Percentiles rank a stretch among this genome's conserved stretches.
phyloP scores from a whole-genome alignment of 1,139 yeast species.

The Diutina pseudorugosa region DNA sequence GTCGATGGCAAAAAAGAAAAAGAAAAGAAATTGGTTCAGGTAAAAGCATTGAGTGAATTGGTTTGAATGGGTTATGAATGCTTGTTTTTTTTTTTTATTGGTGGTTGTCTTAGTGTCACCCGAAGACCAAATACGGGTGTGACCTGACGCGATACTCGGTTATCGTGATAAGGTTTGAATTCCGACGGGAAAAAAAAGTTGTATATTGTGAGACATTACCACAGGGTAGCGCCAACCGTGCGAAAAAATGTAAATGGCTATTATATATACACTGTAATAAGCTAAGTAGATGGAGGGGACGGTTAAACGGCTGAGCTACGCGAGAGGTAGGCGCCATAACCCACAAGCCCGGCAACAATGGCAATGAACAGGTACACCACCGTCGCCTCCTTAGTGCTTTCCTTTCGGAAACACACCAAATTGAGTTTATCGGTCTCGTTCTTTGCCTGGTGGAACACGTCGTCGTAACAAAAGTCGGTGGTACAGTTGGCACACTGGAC shows the following conservation, averaged over 20 bases:
- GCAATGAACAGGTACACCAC: slow-evolving; percentile 1
- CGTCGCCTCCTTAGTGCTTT: not conserved
- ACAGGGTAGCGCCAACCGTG: not conserved
- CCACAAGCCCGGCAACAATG: not conserved
- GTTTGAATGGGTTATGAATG: too few relatives aligned
- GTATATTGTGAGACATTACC: not conserved
- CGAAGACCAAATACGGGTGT: too few relatives aligned
- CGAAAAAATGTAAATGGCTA: too few relatives aligned
- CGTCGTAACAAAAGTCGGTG: slow-evolving; percentile 2
- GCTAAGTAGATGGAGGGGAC: too few relatives aligned
- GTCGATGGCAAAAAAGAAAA: too few relatives aligned
- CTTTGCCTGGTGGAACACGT: not conserved
- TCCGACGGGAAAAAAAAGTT: too few relatives aligned
- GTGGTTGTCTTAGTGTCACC: too few relatives aligned
- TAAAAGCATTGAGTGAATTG: too few relatives aligned
- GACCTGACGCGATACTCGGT: not conserved
- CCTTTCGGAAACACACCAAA: slow-evolving; percentile 1
- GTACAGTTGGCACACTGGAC: slow-evolving; percentile 1
- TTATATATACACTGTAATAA: too few relatives aligned
- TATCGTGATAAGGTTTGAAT: not conserved
- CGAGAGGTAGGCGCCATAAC: not conserved
- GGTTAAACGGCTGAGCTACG: not conserved
- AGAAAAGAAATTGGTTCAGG: too few relatives aligned
- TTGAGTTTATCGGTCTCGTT: slow-evolving; percentile 3
- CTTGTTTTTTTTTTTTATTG: too few relatives aligned